phyloP scores from a whole-genome alignment of 23 red algal genomes.

The Gracilaria vermiculophylla region DNA sequence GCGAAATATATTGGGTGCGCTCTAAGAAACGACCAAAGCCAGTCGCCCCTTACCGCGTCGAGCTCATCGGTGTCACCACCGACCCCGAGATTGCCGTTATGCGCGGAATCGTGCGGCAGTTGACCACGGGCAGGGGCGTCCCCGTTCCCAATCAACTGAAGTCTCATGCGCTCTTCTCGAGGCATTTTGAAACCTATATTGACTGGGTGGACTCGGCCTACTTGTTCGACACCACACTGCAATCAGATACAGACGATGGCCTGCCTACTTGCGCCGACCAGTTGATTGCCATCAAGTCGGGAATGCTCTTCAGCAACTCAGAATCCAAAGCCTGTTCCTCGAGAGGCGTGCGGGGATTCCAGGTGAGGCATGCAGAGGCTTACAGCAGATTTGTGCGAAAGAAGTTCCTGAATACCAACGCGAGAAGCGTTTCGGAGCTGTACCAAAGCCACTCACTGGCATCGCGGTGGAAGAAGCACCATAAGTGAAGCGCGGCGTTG shows the following conservation, averaged over 20 bases:
- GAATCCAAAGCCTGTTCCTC: not conserved
- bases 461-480: not conserved
- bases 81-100: slow-evolving; percentile 60
- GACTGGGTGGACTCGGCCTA: slow-evolving; percentile 61
- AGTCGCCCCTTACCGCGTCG: slow-evolving; percentile 54
- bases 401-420: slow-evolving; percentile 49
- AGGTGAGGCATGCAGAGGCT: slow-evolving; percentile 39
- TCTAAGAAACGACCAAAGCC: slow-evolving; percentile 21
- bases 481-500: not conserved
- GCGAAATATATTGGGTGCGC: slow-evolving; percentile 64
- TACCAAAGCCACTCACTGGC: not conserved
- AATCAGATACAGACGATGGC: not conserved
- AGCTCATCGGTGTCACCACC: slow-evolving; percentile 70
- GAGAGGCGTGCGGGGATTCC: slow-evolving; percentile 21
- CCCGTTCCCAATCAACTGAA: slow-evolving; percentile 63
- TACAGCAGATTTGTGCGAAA: slow-evolving; percentile 61
- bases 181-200: slow-evolving; percentile 70
- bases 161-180: slow-evolving; percentile 66
- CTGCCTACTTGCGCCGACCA: not conserved
- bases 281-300: slow-evolving; percentile 52
- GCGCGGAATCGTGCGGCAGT: slow-evolving; percentile 65
- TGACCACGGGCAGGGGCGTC: slow-evolving; percentile 62
- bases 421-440: slow-evolving; percentile 23
- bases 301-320: slow-evolving; percentile 45
- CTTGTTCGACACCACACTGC: slow-evolving; percentile 55